A percentile compares a stretch with the other conserved stretches of the same genome.
Evolutionary conservation across 2,329 filamentous ascomycete genomes (phyloP).

Genomic region (Aureobasidium sp.): DNA sequence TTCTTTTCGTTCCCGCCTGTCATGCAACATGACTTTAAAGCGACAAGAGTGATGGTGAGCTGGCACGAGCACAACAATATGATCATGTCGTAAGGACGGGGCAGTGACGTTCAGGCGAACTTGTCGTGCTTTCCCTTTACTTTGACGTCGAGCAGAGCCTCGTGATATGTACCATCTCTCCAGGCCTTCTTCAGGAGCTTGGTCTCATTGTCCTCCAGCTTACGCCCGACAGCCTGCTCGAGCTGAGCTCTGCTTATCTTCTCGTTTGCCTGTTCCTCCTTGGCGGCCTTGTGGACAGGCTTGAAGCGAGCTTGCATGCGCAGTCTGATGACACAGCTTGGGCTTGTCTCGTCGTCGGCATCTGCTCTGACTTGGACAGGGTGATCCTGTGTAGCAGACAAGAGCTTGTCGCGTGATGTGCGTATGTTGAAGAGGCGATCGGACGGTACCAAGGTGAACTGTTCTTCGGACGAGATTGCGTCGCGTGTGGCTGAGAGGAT

Average conservation of each 20-base stretch:
- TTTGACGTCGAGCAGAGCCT: slow-evolving; percentile 76
- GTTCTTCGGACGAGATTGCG: slow-evolving; percentile 77
- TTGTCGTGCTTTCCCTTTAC: slow-evolving; percentile 93
- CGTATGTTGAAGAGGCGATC: slow-evolving; percentile 57
- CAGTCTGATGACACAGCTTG: slow-evolving; percentile 67
- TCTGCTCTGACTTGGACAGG: slow-evolving; percentile 66
- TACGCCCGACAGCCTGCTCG: slow-evolving; percentile 70
- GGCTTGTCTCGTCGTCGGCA: slow-evolving; percentile 53
- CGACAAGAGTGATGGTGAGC: no score
- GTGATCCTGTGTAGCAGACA: slow-evolving; percentile 48
- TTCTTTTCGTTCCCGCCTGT: no score
- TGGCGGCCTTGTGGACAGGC: slow-evolving; percentile 68
- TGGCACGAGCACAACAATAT: no score
- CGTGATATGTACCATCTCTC: slow-evolving; percentile 82
- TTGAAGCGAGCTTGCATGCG: slow-evolving; percentile 96
- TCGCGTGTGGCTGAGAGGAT: slow-evolving; percentile 68
- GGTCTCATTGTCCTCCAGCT: slow-evolving; percentile 78
- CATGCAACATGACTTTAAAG: no score
- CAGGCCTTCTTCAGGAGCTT: slow-evolving; percentile 73
- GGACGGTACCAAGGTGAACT: slow-evolving; percentile 49
- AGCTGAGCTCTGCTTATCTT: slow-evolving; percentile 82
- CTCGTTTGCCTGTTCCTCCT: slow-evolving; percentile 74
- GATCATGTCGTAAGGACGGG: no score
- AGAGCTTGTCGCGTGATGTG: slow-evolving; percentile 63
- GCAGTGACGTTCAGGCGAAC: slow-evolving; percentile 42